Evolutionary conservation across 176 grass and related monocot genomes (phyloP).

Genomic region (Juncus effusus): DNA sequence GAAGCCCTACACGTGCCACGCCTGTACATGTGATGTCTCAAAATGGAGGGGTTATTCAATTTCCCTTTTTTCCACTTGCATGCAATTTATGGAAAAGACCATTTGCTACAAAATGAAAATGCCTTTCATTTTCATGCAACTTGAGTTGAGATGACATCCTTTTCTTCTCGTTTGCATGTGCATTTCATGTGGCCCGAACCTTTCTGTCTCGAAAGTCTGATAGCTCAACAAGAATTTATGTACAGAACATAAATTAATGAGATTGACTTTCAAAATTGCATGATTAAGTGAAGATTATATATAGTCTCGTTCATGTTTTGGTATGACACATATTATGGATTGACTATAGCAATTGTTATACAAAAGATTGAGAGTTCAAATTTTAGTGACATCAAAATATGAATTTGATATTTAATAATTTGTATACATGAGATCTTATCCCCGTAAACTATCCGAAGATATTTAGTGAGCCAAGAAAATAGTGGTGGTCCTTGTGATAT

Average conservation of each 20-base stretch:
- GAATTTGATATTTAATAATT: not conserved
- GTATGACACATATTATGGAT: too few relatives aligned
- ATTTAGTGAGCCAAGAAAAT: not conserved
- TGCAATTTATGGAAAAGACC: constrained; percentile 1
- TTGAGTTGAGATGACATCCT: not conserved
- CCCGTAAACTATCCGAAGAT: constrained; percentile 4
- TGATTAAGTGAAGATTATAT: too few relatives aligned
- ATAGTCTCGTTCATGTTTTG: too few relatives aligned
- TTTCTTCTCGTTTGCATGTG: constrained; percentile 17
- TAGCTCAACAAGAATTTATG: too few relatives aligned
- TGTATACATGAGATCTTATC: not conserved
- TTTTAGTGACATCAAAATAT: too few relatives aligned
- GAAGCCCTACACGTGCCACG: constrained; percentile 11
- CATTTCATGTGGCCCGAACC: constrained; percentile 11
- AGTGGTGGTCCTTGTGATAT: constrained; percentile 1
- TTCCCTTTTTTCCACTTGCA: not conserved
- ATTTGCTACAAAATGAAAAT: constrained; percentile 18
- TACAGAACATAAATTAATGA: too few relatives aligned
- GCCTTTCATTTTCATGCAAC: constrained; percentile 26
- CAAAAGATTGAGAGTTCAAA: too few relatives aligned
- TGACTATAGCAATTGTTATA: too few relatives aligned
- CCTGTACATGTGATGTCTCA: constrained; percentile 8
- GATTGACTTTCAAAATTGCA: too few relatives aligned
- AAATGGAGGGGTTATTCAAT: constrained; percentile 11
- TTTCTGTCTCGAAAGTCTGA: not conserved